Evolutionary conservation across 805 yeast species (phyloP).

Genomic region (Lipomyces kockii): DNA sequence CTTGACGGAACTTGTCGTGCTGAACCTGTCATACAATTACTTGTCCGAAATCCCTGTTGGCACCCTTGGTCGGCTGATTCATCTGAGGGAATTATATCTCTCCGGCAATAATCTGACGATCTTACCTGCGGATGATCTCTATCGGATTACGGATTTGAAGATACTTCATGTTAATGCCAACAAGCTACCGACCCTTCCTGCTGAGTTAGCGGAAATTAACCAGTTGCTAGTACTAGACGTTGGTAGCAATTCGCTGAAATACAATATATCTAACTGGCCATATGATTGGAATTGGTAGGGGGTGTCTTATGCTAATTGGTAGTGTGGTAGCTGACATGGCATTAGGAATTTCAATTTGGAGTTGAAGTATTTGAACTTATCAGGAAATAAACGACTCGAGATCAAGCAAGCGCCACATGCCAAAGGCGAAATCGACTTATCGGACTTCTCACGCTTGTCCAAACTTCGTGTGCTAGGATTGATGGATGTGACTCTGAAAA

Average conservation of each 20-base stretch:
- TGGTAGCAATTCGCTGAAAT: constrained; percentile 86
- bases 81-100: constrained; percentile 67
- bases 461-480: constrained; percentile 76
- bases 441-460: constrained; percentile 74
- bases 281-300: constrained; percentile 93
- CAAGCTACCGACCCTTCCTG: constrained; percentile 82
- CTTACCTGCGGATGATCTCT: constrained; percentile 86
- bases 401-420: constrained; percentile 62
- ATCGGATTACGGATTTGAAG: constrained; percentile 59
- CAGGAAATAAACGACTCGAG: constrained; percentile 91
- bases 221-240: constrained; percentile 78
- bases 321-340: not conserved
- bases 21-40: constrained; percentile 85
- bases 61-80: constrained; percentile 60
- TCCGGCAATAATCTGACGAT: constrained; percentile 83
- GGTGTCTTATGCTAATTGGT: not conserved
- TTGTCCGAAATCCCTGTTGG: constrained; percentile 80
- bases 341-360: constrained; percentile 65
- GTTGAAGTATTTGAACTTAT: constrained; percentile 79
- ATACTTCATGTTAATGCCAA: constrained; percentile 79
- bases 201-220: constrained; percentile 74
- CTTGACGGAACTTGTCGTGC: constrained; percentile 59
- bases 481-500: constrained; percentile 83
- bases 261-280: constrained; percentile 91
- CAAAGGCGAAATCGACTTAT: constrained; percentile 47